Conservation (phyloP, 2,329 filamentous ascomycete genomes). For the Aureobasidium sp. region DNA sequence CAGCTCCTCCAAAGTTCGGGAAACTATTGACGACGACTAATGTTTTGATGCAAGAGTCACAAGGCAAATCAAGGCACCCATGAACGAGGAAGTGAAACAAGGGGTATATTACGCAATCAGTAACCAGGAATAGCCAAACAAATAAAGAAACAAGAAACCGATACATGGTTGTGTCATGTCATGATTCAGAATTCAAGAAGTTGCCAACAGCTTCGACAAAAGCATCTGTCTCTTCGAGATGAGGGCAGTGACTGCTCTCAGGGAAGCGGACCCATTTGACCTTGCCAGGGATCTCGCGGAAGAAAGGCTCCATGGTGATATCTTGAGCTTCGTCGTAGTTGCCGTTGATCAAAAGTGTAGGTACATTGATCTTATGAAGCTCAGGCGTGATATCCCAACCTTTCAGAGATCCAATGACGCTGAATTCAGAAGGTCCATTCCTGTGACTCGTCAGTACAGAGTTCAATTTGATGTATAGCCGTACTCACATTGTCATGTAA, state of each 20-base stretch:
- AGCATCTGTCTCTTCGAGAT: constrained; percentile 34
- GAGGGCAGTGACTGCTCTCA: constrained; percentile 30
- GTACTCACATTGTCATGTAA: constrained; percentile 31
- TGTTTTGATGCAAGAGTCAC: too few species aligned
- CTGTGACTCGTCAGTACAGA: constrained; percentile 24
- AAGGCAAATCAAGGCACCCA: too few species aligned
- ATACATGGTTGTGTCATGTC: not conserved
- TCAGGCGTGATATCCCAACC: constrained; percentile 32
- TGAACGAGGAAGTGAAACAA: not conserved
- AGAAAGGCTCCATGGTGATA: constrained; percentile 32
- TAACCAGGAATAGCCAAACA: too few species aligned
- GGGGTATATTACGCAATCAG: constrained; percentile 7
- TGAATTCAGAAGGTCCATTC: constrained; percentile 35
- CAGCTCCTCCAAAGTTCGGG: too few species aligned
- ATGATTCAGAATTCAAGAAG: constrained; percentile 25
- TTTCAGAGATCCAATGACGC: constrained; percentile 35
- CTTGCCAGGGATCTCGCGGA: constrained; percentile 30
- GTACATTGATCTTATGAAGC: constrained; percentile 33
- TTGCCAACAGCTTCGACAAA: constrained; percentile 31
- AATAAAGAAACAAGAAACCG: too few species aligned
- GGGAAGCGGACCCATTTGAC: constrained; percentile 37
- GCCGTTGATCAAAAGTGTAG: constrained; percentile 39
- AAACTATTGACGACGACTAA: too few species aligned
- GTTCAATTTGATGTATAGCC: not conserved
- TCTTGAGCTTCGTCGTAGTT: constrained; percentile 36